Base-by-base conservation (phyloP, 2,329 filamentous ascomycete genomes). In the Sporothrix protearum region DNA sequence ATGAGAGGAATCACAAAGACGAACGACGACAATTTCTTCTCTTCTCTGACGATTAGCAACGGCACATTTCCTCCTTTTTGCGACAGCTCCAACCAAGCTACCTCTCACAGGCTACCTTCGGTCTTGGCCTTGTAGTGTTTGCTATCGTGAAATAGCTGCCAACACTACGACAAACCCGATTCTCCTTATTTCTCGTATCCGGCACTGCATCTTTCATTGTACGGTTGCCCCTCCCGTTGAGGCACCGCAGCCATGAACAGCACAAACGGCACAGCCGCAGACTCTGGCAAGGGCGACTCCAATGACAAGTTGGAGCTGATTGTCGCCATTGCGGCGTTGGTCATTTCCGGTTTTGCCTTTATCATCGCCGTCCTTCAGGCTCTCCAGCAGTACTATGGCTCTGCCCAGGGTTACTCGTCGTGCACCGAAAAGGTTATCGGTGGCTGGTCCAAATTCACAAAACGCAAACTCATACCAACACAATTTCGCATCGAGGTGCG, bases 401-500 rank as follows among this genome's bases (percentile, higher is more conserved):
- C 84, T 7, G 83, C 84, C 0, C 79, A 80, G 22, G 84, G 84
- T n/a, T 85, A 84, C 73, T 78, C 82, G 1, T 81, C 82, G 55
- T 85, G 84, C 75, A 82, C 80, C 73, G 78, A 82, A 68, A 82
- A 82, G 68, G 82, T 85, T 64, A 84, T 85, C 77, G 84, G 84
- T 0, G 77, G 78, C 22, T 86, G 84, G 84, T 78, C 81, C 8
- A 72, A 75, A 3, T 81, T 78, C 25, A 83, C 81, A 71, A 77
- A 78, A 1, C 79, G 83, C 9, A 77, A 76, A 1, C 82, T 85
- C 69, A 78, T 78, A 1, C 79, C 77, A 72, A 78, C 79, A 36
- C 82, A 85, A 75, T 78, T 86, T 28, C 83, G 84, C 1, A 84
- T 85, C 73, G 83, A 85, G 73, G 84, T 85, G 7, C 78, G 81